phyloP scores from a whole-genome alignment of 2,329 filamentous ascomycete species.

The Botrytis hyacinthi region DNA sequence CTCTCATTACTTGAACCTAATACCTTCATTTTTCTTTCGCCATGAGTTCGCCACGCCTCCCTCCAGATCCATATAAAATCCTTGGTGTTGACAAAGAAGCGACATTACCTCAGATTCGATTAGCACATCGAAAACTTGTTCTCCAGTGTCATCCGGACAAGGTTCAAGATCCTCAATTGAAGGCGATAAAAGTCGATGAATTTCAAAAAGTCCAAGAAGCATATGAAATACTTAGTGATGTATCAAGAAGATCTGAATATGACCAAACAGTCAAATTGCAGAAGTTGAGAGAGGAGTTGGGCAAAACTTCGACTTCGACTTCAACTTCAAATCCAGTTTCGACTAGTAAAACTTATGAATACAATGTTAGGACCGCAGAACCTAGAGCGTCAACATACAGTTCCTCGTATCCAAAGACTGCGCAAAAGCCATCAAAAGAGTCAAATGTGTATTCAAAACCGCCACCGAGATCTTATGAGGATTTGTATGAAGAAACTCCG shows the following conservation, averaged over 20 bases:
- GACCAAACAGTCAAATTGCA: constrained; percentile 71
- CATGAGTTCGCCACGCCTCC: constrained; percentile 29
- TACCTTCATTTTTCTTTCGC: constrained; percentile 9
- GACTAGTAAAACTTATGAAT: constrained; percentile 45
- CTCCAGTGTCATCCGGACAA: constrained; percentile 92
- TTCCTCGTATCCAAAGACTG: constrained; percentile 18
- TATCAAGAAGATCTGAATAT: constrained; percentile 69
- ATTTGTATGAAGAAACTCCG: constrained; percentile 48
- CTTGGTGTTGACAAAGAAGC: constrained; percentile 74
- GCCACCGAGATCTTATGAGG: constrained; percentile 46
- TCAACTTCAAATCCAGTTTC: constrained; percentile 32
- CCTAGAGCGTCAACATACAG: constrained; percentile 40
- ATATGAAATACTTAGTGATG: constrained; percentile 85
- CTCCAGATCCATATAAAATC: constrained; percentile 70
- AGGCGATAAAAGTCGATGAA: constrained; percentile 76
- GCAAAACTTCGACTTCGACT: constrained; percentile 24
- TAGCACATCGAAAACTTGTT: constrained; percentile 79
- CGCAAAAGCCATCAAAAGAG: constrained; percentile 22
- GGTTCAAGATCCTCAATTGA: constrained; percentile 65
- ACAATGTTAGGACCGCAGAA: constrained; percentile 50
- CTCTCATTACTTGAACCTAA: not conserved
- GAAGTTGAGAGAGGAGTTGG: constrained; percentile 54
- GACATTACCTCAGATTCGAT: constrained; percentile 68
- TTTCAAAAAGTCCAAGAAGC: constrained; percentile 92
- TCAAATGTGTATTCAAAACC: constrained; percentile 36